Conservation (phyloP, 2,329 filamentous ascomycete species). For the Verticillium longisporum region DNA sequence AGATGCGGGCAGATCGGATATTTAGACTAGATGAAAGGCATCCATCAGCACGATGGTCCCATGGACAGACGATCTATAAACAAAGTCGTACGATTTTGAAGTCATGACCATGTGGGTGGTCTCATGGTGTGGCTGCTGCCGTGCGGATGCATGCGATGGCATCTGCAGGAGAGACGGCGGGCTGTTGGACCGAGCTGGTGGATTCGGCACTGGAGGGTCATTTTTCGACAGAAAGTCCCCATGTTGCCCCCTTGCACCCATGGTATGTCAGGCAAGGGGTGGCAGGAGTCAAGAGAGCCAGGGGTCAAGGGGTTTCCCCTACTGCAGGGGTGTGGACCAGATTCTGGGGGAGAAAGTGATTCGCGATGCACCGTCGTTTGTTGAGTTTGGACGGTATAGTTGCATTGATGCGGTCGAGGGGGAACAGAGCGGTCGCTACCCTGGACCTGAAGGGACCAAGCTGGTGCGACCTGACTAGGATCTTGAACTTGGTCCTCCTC, state of each 20-base stretch:
- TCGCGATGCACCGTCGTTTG: background rate
- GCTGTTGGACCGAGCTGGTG: background rate
- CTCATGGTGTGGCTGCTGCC: constrained; percentile 5
- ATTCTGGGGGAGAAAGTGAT: background rate
- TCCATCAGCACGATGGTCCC: background rate
- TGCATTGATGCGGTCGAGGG: constrained; percentile 2
- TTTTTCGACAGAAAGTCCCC: background rate
- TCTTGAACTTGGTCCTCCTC: background rate
- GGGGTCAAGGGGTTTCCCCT: background rate
- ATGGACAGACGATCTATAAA: constrained; percentile 12
- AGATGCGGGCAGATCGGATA: background rate
- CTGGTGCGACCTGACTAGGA: background rate
- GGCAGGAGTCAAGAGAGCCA: background rate
- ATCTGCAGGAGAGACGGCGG: background rate
- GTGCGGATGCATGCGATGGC: background rate
- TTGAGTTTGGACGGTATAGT: constrained; percentile 2
- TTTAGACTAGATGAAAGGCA: constrained; percentile 4
- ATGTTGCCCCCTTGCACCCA: background rate
- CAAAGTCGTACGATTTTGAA: constrained; percentile 12
- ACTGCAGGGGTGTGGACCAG: background rate
- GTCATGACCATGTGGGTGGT: constrained; percentile 7
- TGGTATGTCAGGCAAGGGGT: background rate
- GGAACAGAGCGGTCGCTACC: constrained; percentile 1
- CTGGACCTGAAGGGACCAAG: background rate
- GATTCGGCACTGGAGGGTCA: background rate